Conservation (phyloP, 306 rosid genomes). For the Coriaria nepalensis region DNA sequence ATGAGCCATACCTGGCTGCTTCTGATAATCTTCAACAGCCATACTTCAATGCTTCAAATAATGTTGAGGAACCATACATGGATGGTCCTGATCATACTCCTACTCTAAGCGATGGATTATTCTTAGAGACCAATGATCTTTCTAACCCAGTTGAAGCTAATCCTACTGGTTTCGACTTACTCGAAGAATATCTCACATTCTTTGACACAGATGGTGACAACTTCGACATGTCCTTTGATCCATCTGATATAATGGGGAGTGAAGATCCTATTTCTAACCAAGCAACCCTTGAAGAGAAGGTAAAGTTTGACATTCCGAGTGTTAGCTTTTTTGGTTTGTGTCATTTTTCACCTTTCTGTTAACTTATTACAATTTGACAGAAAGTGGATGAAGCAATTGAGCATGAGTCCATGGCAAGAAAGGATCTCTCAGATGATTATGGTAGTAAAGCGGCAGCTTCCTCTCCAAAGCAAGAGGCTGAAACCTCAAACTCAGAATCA, state of each 20-base stretch:
- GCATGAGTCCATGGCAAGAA: constrained; percentile 10
- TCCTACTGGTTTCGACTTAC: constrained; percentile 24
- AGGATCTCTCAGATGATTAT: constrained; percentile 22
- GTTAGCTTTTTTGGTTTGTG: too few relatives aligned
- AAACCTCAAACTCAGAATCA: constrained; percentile 17
- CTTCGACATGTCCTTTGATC: constrained; percentile 30
- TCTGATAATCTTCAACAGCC: too few relatives aligned
- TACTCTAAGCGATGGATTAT: constrained; percentile 28
- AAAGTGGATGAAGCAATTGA: constrained; percentile 27
- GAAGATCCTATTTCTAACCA: constrained; percentile 29
- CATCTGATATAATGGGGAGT: constrained; percentile 22
- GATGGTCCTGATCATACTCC: constrained; percentile 18
- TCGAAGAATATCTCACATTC: constrained; percentile 50
- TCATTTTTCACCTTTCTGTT: too few relatives aligned
- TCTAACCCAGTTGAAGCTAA: constrained; percentile 23
- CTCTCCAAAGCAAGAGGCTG: constrained; percentile 22
- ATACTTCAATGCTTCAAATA: too few relatives aligned
- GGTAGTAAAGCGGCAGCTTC: constrained; percentile 24
- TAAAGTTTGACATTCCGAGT: constrained; percentile 6
- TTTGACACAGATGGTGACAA: constrained; percentile 43
- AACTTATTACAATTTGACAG: constrained; percentile 17
- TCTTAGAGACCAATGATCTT: constrained; percentile 59
- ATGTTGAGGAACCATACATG: constrained; percentile 19
- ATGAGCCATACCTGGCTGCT: constrained; percentile 27
- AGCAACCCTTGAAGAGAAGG: constrained; percentile 28